Evolutionary conservation across 192 early-diverging fungal genomes (phyloP), one percentile per base, ranked within the genome.

Genomic region (Rhizoclosmatium sp.): DNA sequence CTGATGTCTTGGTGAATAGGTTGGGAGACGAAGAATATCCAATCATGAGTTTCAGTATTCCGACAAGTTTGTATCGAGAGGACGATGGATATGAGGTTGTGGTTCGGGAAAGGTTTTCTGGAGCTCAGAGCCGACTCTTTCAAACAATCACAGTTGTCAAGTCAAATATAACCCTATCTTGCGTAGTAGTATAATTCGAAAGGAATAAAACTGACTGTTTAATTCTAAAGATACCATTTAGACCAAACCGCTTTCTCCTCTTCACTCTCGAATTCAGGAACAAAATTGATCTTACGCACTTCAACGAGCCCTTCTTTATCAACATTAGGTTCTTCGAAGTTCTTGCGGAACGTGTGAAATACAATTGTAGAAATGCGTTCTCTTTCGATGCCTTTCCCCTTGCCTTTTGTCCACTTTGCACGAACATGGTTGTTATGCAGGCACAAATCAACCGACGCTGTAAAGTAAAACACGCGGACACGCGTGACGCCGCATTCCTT

Each of bases 361-460:
- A 88, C 93, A 47, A 93, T 80, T 16, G 39, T 60, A 2, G 91
- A 82, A 4, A 93, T 74, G 51, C 83, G 66, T 7, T 75, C 82
- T 16, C 83, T 72, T 23, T 79, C 58, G 59, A 59, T 61, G 45
- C 62, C 56, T 16, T 69, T 75, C 19, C 59, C 69, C 23, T 68
- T 73, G 4, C 60, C 82, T 44, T 42, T 82, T 49, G 51, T 81
- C 71, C 51, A 69, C 76, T 46, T 87, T 84, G 2, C 90, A 85
- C 96, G 86, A 70, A 90, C 94, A 39, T 78, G 81, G 73, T 95
- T 93, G 83, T 98, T 97, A 82, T 96, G 96, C n/a, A 81, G 79
- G 4, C 91, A 87, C 47, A 96, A 76, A 1, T 89, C 82, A 59
- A 87, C 81, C 19, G 82, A 49, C n/a, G 86, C 83, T 21, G 51